phyloP scores from a whole-genome alignment of 805 yeast genomes.

The Kuraishia ogatae region DNA sequence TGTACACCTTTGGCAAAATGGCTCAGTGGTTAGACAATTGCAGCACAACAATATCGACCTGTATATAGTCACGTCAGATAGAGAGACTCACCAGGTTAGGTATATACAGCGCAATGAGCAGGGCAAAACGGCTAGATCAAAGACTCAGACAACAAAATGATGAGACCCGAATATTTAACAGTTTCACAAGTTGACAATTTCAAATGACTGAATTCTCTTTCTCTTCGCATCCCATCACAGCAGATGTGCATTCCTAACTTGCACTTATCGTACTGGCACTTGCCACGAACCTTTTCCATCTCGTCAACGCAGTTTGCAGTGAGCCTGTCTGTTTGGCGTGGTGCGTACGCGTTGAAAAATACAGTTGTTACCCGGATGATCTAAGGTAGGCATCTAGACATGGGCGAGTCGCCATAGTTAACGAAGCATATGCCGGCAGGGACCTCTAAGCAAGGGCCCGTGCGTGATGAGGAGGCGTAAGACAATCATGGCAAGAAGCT shows the following conservation, averaged over 20 bases:
- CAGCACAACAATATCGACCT: not conserved
- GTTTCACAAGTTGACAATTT: too few species aligned
- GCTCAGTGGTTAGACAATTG: too few species aligned
- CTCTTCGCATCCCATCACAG: too few species aligned
- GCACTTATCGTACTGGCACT: not conserved
- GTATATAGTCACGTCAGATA: too few species aligned
- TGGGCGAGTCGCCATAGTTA: not conserved
- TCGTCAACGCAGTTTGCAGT: not conserved
- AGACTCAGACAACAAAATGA: not conserved
- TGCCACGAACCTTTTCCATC: not conserved
- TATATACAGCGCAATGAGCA: not conserved
- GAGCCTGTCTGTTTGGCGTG: not conserved
- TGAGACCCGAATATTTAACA: too few species aligned
- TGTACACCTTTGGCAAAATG: too few species aligned
- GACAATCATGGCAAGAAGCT: too few species aligned
- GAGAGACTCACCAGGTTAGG: not conserved
- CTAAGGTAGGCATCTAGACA: not conserved
- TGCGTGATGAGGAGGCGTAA: too few species aligned
- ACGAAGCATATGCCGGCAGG: too few species aligned
- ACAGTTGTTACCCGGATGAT: not conserved
- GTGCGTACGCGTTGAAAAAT: not conserved
- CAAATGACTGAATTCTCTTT: too few species aligned
- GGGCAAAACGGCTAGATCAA: not conserved
- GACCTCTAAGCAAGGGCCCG: too few species aligned
- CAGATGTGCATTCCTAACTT: too few species aligned